phyloP scores from a whole-genome alignment of 257 asterid genomes.

The Solanum chilense region DNA sequence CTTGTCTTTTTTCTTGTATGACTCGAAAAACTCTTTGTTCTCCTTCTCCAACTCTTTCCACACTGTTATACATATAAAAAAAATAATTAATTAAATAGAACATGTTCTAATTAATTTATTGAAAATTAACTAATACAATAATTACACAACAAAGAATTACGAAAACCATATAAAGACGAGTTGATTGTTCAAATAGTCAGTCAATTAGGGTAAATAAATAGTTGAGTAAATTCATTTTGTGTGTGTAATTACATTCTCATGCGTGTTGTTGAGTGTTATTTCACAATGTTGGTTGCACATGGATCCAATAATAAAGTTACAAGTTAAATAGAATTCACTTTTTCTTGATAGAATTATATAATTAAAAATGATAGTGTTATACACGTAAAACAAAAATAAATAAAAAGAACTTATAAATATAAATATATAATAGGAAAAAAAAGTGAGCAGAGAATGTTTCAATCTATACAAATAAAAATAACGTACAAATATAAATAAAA shows the following conservation, averaged over 20 bases:
- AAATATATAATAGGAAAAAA: too few species aligned
- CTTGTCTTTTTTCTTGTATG: not conserved
- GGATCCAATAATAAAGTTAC: not conserved
- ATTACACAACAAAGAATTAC: not conserved
- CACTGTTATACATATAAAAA: conserved; percentile 18
- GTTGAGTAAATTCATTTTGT: not conserved
- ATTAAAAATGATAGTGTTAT: not conserved
- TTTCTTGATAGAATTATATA: not conserved
- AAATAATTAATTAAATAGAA: not conserved
- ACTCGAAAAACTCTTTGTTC: conserved; percentile 30
- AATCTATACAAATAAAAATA: not conserved
- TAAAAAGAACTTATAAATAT: not conserved
- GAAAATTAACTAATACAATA: not conserved
- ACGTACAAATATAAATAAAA: not conserved
- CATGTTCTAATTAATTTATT: not conserved
- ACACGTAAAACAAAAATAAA: not conserved
- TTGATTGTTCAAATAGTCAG: not conserved
- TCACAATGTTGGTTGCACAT: not conserved
- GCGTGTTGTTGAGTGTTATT: not conserved
- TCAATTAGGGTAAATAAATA: too few species aligned
- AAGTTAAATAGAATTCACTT: not conserved
- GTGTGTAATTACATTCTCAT: not conserved
- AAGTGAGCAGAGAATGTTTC: not conserved
- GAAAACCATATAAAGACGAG: not conserved
- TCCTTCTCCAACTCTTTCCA: conserved; percentile 85